Conservation (phyloP, 2,329 filamentous ascomycete genomes). For the Pezicula radicicola region DNA sequence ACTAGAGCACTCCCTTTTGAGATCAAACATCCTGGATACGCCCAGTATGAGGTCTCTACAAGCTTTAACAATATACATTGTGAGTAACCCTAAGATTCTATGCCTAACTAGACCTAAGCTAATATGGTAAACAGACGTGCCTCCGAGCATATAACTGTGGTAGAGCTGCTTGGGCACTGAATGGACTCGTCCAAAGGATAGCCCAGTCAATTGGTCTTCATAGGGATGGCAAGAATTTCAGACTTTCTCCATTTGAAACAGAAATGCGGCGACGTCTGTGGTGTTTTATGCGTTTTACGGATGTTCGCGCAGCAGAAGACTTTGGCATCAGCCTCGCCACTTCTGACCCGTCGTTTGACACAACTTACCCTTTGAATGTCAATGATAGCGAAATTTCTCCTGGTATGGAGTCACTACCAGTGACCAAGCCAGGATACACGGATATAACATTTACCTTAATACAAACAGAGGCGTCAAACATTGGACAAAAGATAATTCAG, state of each 20-base stretch:
- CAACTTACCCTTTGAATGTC: slow-evolving; percentile 42
- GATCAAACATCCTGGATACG: slow-evolving; percentile 46
- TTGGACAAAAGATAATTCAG: slow-evolving; percentile 2
- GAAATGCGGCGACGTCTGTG: slow-evolving; percentile 54
- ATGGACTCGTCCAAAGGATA: slow-evolving; percentile 51
- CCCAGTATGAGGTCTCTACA: slow-evolving; percentile 47
- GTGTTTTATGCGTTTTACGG: slow-evolving; percentile 55
- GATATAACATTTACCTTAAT: slow-evolving; percentile 26
- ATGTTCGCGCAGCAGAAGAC: slow-evolving; percentile 55
- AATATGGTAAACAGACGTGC: slow-evolving; percentile 28
- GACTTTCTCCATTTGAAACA: slow-evolving; percentile 50
- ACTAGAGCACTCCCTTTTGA: slow-evolving; percentile 46
- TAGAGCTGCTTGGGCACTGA: slow-evolving; percentile 46
- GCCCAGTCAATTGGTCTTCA: slow-evolving; percentile 55
- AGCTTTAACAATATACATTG: slow-evolving; percentile 48
- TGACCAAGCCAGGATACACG: slow-evolving; percentile 15
- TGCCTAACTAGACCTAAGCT: too few relatives aligned
- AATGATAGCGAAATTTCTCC: slow-evolving; percentile 40
- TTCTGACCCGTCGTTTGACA: slow-evolving; percentile 52
- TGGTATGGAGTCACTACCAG: slow-evolving; percentile 13
- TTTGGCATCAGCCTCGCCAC: slow-evolving; percentile 58
- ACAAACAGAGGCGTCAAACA: slow-evolving; percentile 12
- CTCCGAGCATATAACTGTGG: slow-evolving; percentile 37
- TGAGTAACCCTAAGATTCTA: slow-evolving; percentile 14
- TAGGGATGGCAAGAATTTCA: slow-evolving; percentile 49